phyloP scores from a whole-genome alignment of 352 stramenopile genomes.

The Pythium sp. region DNA sequence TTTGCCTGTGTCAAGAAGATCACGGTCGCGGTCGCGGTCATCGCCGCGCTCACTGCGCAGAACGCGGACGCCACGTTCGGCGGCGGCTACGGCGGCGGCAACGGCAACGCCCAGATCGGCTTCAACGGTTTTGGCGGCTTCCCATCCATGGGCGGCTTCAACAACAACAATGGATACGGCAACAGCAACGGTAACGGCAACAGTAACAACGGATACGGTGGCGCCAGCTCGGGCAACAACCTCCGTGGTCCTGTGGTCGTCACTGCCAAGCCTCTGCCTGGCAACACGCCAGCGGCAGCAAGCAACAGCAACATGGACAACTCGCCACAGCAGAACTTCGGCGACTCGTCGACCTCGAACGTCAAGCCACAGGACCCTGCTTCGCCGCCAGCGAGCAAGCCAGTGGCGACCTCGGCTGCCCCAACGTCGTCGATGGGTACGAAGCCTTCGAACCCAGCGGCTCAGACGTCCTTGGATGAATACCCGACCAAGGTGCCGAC shows the following conservation, averaged over 20 bases:
- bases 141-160: constrained; percentile 9
- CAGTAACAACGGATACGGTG: background rate
- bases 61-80: constrained; percentile 13
- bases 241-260: constrained; percentile 9
- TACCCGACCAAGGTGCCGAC: constrained; percentile 18
- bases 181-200: constrained; percentile 1
- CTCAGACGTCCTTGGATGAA: constrained; percentile 12
- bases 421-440: background rate
- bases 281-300: background rate
- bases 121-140: constrained; percentile 6
- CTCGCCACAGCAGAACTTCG: constrained; percentile 18
- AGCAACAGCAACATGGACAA: constrained; percentile 14
- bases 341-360: constrained; percentile 15
- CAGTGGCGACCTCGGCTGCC: background rate
- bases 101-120: constrained; percentile 9
- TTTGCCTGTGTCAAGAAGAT: constrained; percentile 21
- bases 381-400: background rate
- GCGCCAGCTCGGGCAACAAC: constrained; percentile 12
- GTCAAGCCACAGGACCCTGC: constrained; percentile 9
- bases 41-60: constrained; percentile 16
- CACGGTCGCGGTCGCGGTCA: constrained; percentile 17
- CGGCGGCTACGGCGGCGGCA: constrained; percentile 9
- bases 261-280: background rate
- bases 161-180: constrained; percentile 3
- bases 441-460: constrained; percentile 12